A percentile compares a stretch with the other conserved stretches of the same genome.
Evolutionary conservation across 805 yeast genomes (phyloP).

Genomic region (Clavispora carvajalis): DNA sequence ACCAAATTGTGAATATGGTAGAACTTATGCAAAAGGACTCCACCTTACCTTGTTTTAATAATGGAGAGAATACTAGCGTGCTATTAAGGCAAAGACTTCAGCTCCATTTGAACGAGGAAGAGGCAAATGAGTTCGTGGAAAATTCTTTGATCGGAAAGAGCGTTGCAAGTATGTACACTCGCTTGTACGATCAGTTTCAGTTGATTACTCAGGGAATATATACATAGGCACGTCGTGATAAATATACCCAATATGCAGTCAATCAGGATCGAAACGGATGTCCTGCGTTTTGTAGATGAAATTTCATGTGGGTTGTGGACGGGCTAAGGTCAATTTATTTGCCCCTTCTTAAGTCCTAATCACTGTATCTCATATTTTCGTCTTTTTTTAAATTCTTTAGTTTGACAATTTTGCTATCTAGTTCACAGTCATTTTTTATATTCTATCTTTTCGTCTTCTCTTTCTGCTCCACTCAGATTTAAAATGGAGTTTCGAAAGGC

Average conservation of each 20-base stretch:
- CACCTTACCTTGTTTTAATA: conserved; percentile 82
- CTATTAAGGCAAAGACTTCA: conserved; percentile 80
- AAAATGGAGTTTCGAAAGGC: not conserved
- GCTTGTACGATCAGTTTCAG: conserved; percentile 93
- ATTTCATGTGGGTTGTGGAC: too few species aligned
- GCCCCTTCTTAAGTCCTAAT: too few species aligned
- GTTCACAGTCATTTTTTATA: too few species aligned
- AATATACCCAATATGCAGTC: not conserved
- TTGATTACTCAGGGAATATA: conserved; percentile 93
- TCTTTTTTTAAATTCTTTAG: too few species aligned
- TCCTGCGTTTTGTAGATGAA: not conserved
- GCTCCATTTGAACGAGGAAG: conserved; percentile 64
- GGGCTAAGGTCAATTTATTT: too few species aligned
- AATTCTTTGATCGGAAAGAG: conserved; percentile 71
- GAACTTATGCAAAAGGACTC: conserved; percentile 94
- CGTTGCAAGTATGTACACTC: conserved; percentile 80
- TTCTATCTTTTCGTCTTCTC: too few species aligned
- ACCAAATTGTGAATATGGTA: conserved; percentile 73
- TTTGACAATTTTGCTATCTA: too few species aligned
- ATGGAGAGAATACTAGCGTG: conserved; percentile 78
- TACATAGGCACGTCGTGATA: conserved; percentile 33
- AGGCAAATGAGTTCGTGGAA: conserved; percentile 76
- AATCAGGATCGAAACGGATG: not conserved
- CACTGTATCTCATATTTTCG: too few species aligned
- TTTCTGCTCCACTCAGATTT: too few species aligned